Evolutionary conservation across 805 yeast species (phyloP).

Genomic region (Yarrowia divulgata): DNA sequence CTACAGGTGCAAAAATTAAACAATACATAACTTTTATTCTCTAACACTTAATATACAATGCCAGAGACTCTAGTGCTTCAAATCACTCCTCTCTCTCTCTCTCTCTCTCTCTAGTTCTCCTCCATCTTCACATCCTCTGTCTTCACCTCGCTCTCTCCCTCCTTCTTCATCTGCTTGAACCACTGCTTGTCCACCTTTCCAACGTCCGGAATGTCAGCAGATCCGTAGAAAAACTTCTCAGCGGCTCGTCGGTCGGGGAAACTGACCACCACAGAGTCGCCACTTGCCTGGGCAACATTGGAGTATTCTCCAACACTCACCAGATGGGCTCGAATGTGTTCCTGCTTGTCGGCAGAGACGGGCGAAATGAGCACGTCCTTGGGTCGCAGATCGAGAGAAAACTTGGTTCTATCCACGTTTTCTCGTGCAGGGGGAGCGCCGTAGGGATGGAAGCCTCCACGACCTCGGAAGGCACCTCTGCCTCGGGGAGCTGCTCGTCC

Average conservation of each 20-base stretch:
- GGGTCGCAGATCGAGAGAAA: slow-evolving; percentile 52
- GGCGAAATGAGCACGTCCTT: slow-evolving; percentile 50
- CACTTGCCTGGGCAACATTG: slow-evolving; percentile 41
- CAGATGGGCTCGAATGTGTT: slow-evolving; percentile 48
- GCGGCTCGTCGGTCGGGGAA: slow-evolving; percentile 53
- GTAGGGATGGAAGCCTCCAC: slow-evolving; percentile 37
- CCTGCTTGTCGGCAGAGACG: slow-evolving; percentile 48
- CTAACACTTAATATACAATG: slow-evolving; percentile 18
- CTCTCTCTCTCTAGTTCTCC: background rate
- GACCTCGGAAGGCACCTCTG: slow-evolving; percentile 15
- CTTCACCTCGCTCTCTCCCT: background rate
- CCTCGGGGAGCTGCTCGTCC: slow-evolving; percentile 25
- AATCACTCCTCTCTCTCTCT: background rate
- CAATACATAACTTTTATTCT: background rate
- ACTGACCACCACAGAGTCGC: slow-evolving; percentile 44
- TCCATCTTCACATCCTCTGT: slow-evolving; percentile 31
- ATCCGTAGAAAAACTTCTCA: slow-evolving; percentile 49
- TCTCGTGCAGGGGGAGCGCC: slow-evolving; percentile 45
- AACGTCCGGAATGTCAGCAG: slow-evolving; percentile 47
- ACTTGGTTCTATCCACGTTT: slow-evolving; percentile 39
- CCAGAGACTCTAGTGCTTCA: background rate
- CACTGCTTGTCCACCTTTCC: slow-evolving; percentile 49
- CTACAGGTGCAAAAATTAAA: no score
- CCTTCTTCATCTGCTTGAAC: slow-evolving; percentile 38
- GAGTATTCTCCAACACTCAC: slow-evolving; percentile 46